Evolutionary conservation across 208 protist species (phyloP).

Genomic region (Acanthamoeba rhysodes): DNA sequence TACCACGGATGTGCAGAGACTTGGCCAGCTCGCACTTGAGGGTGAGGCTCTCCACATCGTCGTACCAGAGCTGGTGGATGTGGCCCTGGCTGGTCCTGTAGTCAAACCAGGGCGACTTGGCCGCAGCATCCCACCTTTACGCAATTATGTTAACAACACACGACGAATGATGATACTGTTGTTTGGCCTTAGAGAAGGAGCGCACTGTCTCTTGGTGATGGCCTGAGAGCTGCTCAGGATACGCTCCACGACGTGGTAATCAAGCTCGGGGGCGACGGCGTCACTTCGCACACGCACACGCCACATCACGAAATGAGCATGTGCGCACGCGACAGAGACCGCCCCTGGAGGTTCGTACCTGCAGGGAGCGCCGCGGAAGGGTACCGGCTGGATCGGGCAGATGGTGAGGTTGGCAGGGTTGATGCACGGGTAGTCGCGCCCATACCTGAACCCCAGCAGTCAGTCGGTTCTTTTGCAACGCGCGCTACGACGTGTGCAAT

Average conservation of each 20-base stretch:
- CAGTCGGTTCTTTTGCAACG: not conserved
- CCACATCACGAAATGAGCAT: not conserved
- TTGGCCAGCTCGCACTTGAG: constrained; percentile 72
- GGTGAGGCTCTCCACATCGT: constrained; percentile 56
- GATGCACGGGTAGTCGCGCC: constrained; percentile 72
- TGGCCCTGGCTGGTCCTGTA: not conserved
- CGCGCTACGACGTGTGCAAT: not conserved
- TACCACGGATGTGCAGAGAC: constrained; percentile 19
- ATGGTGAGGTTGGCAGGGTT: constrained; percentile 49
- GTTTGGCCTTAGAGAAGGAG: too few relatives aligned
- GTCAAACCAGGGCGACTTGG: constrained; percentile 66
- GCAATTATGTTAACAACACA: not conserved
- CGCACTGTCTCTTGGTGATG: constrained; percentile 10
- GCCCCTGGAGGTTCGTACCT: not conserved
- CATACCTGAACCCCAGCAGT: constrained; percentile 5
- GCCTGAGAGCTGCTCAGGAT: constrained; percentile 2
- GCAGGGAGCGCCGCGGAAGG: constrained; percentile 74
- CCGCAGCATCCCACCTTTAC: constrained; percentile 18
- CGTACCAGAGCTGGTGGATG: constrained; percentile 72
- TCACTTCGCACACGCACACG: not conserved
- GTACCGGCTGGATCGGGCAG: constrained; percentile 64
- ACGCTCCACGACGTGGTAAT: not conserved
- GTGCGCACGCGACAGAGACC: not conserved
- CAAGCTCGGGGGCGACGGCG: constrained; percentile 51
- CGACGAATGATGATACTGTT: not conserved